These are phyloP conservation scores for Monosporozyma siamensis DNA, from an alignment of 805 yeast species.

Conservation along the genomic window DNA sequence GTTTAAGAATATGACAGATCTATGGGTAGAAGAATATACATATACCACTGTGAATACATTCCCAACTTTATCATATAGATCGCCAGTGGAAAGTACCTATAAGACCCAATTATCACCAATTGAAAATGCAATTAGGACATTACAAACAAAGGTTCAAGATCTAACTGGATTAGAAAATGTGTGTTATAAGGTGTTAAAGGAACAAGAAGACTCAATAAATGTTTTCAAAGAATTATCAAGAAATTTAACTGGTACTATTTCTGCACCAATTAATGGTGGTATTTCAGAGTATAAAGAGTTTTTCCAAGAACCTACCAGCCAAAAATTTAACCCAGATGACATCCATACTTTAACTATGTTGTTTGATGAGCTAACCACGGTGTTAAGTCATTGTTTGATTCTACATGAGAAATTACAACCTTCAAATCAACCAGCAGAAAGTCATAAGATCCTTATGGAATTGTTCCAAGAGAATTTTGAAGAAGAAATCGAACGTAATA, in stretches of 20 bases:
- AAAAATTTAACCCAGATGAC: conserved; percentile 25
- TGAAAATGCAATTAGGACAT: conserved; percentile 65
- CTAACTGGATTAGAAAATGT: conserved; percentile 57
- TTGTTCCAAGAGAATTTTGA: conserved; percentile 60
- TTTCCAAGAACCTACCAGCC: conserved; percentile 33
- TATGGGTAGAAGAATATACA: conserved; percentile 84
- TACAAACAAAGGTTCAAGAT: conserved; percentile 62
- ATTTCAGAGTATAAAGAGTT: conserved; percentile 73
- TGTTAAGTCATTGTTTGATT: conserved; percentile 54
- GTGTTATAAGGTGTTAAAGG: conserved; percentile 43
- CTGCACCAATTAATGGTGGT: conserved; percentile 90
- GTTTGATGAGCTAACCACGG: conserved; percentile 59
- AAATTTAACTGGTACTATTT: conserved; percentile 75
- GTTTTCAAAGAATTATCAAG: conserved; percentile 58
- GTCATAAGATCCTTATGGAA: conserved; percentile 59
- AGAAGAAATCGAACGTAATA: conserved; percentile 44
- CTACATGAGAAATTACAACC: conserved; percentile 63
- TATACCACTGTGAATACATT: conserved; percentile 66
- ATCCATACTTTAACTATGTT: conserved; percentile 31
- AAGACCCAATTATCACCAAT: conserved; percentile 65
- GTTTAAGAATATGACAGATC: conserved; percentile 55
- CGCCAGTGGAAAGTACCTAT: conserved; percentile 48
- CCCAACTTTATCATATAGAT: conserved; percentile 82
- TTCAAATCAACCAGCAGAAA: conserved; percentile 38
- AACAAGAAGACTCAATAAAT: conserved; percentile 39